A percentile compares a stretch with the other conserved stretches of the same genome.
phyloP scores from a whole-genome alignment of 2,329 filamentous ascomycete species.

The Venturia carpophila region DNA sequence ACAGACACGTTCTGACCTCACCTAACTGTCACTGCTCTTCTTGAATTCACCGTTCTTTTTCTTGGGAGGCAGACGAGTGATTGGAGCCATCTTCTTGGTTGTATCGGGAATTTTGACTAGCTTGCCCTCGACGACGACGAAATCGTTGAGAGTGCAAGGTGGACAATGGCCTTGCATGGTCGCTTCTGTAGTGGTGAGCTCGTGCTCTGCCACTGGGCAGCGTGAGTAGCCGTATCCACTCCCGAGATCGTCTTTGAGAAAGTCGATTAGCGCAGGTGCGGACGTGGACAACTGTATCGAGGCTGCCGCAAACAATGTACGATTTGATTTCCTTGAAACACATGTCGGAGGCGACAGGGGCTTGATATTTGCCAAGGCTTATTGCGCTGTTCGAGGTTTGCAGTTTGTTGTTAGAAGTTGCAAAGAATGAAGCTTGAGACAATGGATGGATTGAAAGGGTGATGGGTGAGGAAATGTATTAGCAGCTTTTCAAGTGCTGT shows the following conservation, averaged over 20 bases:
- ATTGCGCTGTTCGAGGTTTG: neutral
- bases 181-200: neutral
- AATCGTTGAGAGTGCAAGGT: neutral
- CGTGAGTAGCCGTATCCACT: neutral
- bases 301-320: neutral
- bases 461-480: neutral
- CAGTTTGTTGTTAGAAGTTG: neutral
- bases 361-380: neutral
- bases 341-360: neutral
- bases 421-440: neutral
- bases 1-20: neutral
- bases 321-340: neutral
- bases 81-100: neutral
- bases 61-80: neutral
- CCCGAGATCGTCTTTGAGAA: neutral
- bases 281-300: neutral
- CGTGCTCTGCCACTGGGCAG: neutral
- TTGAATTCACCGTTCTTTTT: neutral
- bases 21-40: neutral
- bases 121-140: neutral
- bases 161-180: neutral
- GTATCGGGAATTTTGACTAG: neutral
- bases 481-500: neutral
- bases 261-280: neutral
- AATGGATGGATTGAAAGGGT: neutral